Evolutionary conservation across 2,329 filamentous ascomycete species (phyloP), one percentile per base, ranked within the genome.

Genomic region (Colletotrichum limetticola): DNA sequence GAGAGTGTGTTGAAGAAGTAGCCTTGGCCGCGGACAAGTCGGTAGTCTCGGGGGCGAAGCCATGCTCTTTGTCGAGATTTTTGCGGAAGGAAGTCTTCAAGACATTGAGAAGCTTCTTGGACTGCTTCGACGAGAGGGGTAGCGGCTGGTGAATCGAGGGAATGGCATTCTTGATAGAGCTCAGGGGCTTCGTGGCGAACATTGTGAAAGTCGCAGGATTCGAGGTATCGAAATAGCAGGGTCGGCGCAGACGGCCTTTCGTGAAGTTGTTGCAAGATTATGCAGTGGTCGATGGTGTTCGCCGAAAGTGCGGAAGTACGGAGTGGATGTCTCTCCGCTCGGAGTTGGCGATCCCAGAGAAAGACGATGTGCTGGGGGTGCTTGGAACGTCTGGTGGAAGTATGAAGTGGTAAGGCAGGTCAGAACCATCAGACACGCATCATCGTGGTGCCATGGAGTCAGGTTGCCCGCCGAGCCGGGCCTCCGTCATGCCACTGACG

Each of bases 61-160:
- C 88, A 76, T 91, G 87, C 77, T 91, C 89, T 56, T 82, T 84
- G 76, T 91, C 88, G n/a, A 91, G 86, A 35, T 90, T 86, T 67
- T 85, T 85, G 64, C 89, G 86, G 78, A 91, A 91, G 2, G 89
- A 90, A 6, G 83, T 80, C 63, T 89, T 91, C 64, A 91, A 84
- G 42, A 85, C 84, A 66, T 89, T 84, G 74, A 91, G 87, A 9
- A 91, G 85, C 76, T 87, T 86, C 74, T 88, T 85, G 30, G 88
- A 87, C 68, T 90, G 87, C 67, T 84, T 83, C 56, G 82, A 80
- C 57, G 82, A 87, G 52, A 91, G 81, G 1, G 87, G 85, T 2
- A 88, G 80, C 7, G 89, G 88, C 60, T 89, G 87, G 77, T 90
- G 88, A 60, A 87, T 83, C 57, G 81, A 80, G 8, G 83, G 82